A percentile compares a stretch with the other conserved stretches of the same genome.
These are phyloP conservation scores for Aureobasidium zeae DNA, from an alignment of 2,329 filamentous ascomycete genomes.

Conservation along the genomic window DNA sequence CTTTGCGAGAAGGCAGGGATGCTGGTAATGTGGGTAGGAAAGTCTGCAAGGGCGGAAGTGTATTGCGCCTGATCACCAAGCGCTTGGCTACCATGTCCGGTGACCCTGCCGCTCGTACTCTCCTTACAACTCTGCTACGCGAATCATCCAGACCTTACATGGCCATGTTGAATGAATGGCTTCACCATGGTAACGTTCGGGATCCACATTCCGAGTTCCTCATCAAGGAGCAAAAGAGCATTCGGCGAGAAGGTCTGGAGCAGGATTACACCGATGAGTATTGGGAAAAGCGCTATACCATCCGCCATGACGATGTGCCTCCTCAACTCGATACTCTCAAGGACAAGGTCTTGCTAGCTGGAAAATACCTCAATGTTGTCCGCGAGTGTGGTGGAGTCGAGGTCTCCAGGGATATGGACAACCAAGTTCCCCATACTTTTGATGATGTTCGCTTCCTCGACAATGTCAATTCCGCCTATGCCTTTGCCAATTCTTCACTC, in stretches of 20 bases:
- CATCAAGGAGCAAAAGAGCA: constrained; percentile 92
- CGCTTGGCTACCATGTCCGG: constrained; percentile 84
- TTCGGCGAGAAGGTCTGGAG: constrained; percentile 79
- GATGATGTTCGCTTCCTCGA: constrained; percentile 87
- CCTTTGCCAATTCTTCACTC: constrained; percentile 87
- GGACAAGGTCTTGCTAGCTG: constrained; percentile 87
- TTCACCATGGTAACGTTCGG: constrained; percentile 90
- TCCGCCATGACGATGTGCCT: constrained; percentile 82
- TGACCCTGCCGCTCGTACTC: constrained; percentile 73
- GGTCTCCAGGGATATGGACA: constrained; percentile 52
- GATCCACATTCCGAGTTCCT: constrained; percentile 92
- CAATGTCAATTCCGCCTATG: constrained; percentile 91
- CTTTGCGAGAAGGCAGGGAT: constrained; percentile 76
- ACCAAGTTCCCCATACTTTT: constrained; percentile 78
- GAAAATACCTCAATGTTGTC: constrained; percentile 96
- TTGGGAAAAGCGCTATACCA: constrained; percentile 95
- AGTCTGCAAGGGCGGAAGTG: constrained; percentile 91
- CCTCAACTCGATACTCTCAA: constrained; percentile 85
- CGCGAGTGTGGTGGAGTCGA: constrained; percentile 94
- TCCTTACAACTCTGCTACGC: constrained; percentile 72
- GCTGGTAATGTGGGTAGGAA: constrained; percentile 78
- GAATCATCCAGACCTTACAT: constrained; percentile 93
- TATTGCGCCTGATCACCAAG: constrained; percentile 78
- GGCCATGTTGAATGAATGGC: constrained; percentile 97
- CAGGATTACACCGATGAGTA: constrained; percentile 98